Evolutionary conservation across 2,329 filamentous ascomycete species (phyloP).

Genomic region (Colletotrichum sidae): DNA sequence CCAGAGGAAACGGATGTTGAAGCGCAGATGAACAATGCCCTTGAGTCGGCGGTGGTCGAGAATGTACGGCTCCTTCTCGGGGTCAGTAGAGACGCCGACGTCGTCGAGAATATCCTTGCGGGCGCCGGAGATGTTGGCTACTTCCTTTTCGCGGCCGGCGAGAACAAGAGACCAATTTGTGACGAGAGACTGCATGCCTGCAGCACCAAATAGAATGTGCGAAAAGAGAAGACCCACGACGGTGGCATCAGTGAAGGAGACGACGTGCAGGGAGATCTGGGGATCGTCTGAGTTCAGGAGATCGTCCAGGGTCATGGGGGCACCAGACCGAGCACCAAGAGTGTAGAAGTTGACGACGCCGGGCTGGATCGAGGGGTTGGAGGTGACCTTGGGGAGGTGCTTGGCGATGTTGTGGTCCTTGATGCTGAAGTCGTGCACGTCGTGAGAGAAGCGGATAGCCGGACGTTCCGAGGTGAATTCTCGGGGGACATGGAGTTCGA

Average conservation of each 20-base stretch:
- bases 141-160: slow-evolving; percentile 53
- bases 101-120: slow-evolving; percentile 50
- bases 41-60: slow-evolving; percentile 42
- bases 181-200: slow-evolving; percentile 56
- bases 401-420: slow-evolving; percentile 54
- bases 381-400: slow-evolving; percentile 48
- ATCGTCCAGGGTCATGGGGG: slow-evolving; percentile 48
- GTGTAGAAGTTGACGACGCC: slow-evolving; percentile 36
- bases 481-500: slow-evolving; percentile 49
- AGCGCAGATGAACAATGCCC: slow-evolving; percentile 45
- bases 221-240: slow-evolving; percentile 58
- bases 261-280: slow-evolving; percentile 59
- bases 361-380: slow-evolving; percentile 30
- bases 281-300: slow-evolving; percentile 56
- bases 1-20: slow-evolving; percentile 49
- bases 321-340: slow-evolving; percentile 37
- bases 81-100: slow-evolving; percentile 38
- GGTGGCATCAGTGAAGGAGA: slow-evolving; percentile 62
- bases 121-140: slow-evolving; percentile 49
- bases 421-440: slow-evolving; percentile 49
- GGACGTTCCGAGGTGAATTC: slow-evolving; percentile 48
- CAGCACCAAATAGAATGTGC: slow-evolving; percentile 60
- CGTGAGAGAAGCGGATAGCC: slow-evolving; percentile 54
- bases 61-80: slow-evolving; percentile 43
- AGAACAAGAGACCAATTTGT: slow-evolving; percentile 59